Evolutionary conservation across 1,284 basidiomycete species (phyloP), one percentile per base, ranked within the genome.

Genomic region (Pseudozyma thailandica): DNA sequence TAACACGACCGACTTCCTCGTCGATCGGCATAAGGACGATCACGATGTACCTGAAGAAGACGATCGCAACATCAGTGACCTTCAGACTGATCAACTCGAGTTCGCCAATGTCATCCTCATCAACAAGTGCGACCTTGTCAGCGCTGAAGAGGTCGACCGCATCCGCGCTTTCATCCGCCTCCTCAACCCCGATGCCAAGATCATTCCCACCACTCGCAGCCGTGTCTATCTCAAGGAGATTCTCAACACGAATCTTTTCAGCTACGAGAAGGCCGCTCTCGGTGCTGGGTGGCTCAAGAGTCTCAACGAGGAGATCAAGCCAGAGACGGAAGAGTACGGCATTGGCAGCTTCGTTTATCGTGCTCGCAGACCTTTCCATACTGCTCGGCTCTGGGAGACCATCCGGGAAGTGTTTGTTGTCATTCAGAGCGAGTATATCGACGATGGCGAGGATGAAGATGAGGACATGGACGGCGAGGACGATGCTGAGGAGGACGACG

Each of bases 61-160:
- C 72, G 85, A 86, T 69, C 75, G 85, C 23, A 86, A 85, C 66
- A 84, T 86, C 55, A 82, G 82, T 10, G 85, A 86, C 60, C 78
- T 86, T 55, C 77, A 85, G 55, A 82, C 72, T 5, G 75, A 80
- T 58, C 72, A 80, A 57, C 61, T 86, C 63, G 85, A 86, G 54
- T 86, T 86, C 46, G 83, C 84, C 41, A 81, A 86, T 72, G 83
- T 84, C 33, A 80, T 86, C 56, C 68, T 86, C 27, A 70, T 86
- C 60, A 86, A 86, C 78, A 86, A 86, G 66, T 78, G 72, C 48
- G 84, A 84, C 59, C 63, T 85, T 30, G 84, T 85, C 42, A 43
- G 56, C 12, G 45, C 55, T 20, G 71, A 73, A 2, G 77, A 84
- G 26, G 56, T 86, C 16, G 77, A 74, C 4, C 76, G 76, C 35